phyloP scores from a whole-genome alignment of 768 basidiomycete genomes.

The Termitomyces sp. region DNA sequence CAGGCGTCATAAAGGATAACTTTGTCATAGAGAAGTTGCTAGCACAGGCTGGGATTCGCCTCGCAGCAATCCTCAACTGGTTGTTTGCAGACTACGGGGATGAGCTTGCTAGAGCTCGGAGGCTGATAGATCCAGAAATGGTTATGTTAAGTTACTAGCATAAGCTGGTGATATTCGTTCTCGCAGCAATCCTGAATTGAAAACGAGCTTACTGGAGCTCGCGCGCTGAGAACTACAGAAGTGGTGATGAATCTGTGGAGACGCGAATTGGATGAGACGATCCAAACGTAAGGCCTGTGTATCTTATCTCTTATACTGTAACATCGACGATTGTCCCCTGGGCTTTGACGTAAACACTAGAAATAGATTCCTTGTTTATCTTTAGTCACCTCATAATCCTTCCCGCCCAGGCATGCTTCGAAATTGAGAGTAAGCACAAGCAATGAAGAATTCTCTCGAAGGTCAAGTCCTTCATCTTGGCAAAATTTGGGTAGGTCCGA shows the following conservation, averaged over 20 bases:
- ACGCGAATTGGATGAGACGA: not conserved
- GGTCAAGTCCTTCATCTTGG: no score
- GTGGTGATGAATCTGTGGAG: not conserved
- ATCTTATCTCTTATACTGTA: not conserved
- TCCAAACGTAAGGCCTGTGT: not conserved
- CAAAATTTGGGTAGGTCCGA: no score
- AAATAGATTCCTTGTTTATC: not conserved
- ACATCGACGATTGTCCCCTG: no score
- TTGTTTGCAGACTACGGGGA: constrained; percentile 44
- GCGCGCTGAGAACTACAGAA: no score
- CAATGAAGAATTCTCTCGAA: no score
- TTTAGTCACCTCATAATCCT: no score
- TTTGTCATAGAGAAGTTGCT: constrained; percentile 80
- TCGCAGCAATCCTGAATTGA: not conserved
- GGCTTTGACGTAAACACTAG: not conserved
- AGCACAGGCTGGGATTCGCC: constrained; percentile 76
- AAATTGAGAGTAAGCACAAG: no score
- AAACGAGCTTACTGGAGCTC: not conserved
- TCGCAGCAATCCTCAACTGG: constrained; percentile 80
- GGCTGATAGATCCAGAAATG: not conserved
- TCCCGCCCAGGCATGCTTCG: no score
- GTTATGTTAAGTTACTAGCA: not conserved
- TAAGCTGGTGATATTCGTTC: no score
- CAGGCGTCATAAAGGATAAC: constrained; percentile 58
- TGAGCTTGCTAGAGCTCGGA: not conserved